Evolutionary conservation across 106 monocot species (phyloP).

Genomic region (Cymbidium sinense): DNA sequence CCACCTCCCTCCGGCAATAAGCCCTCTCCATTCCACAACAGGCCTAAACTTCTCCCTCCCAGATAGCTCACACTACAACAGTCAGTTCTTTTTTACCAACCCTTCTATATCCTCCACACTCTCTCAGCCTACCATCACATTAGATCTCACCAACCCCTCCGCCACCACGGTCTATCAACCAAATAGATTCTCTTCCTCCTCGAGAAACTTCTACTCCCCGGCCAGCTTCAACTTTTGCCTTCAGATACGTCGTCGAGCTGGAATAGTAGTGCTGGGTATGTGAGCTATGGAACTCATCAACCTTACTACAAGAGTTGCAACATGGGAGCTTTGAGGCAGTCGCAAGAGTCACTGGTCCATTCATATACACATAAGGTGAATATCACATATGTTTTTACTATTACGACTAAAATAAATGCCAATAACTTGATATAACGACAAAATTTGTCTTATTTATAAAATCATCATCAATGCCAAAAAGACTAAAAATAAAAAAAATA

Average conservation of each 20-base stretch:
- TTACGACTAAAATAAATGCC: not conserved
- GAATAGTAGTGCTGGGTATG: not conserved
- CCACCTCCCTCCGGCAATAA: slow-evolving; percentile 19
- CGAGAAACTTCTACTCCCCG: not conserved
- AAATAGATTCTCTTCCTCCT: slow-evolving; percentile 9
- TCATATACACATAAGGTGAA: slow-evolving; percentile 21
- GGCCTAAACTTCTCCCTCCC: slow-evolving; percentile 31
- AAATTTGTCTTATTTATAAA: no score
- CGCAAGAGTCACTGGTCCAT: slow-evolving; percentile 11
- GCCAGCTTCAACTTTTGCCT: slow-evolving; percentile 11
- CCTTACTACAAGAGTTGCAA: not conserved
- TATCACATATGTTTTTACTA: not conserved
- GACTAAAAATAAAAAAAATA: no score
- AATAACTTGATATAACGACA: no score
- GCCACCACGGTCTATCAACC: not conserved
- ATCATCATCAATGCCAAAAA: no score
- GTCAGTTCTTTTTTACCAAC: slow-evolving; percentile 40
- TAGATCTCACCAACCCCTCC: slow-evolving; percentile 72
- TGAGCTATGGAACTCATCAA: not conserved
- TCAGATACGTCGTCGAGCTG: not conserved
- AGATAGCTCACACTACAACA: slow-evolving; percentile 9
- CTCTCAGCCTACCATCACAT: slow-evolving; percentile 70
- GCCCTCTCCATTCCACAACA: slow-evolving; percentile 11
- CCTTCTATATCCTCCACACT: slow-evolving; percentile 42
- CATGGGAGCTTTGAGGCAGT: slow-evolving; percentile 9